Conservation (phyloP, 257 asterid species). For the Paulownia fortunei region DNA sequence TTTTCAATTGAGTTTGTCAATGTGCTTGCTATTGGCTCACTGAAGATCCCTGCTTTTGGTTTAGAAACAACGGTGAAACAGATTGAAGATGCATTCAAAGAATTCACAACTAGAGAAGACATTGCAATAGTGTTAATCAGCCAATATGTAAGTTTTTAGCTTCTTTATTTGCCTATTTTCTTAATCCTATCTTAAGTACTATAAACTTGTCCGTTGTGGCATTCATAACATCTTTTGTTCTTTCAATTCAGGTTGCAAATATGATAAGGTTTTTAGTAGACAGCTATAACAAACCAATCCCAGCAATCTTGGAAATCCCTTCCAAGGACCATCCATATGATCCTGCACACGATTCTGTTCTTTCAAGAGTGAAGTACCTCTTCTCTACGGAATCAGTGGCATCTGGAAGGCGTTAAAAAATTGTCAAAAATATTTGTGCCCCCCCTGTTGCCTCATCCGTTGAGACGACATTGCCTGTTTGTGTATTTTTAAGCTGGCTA, state of each 20-base stretch:
- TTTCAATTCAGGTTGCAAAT: conserved; percentile 71
- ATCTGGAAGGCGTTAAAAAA: conserved; percentile 61
- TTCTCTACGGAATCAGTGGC: conserved; percentile 73
- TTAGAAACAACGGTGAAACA: conserved; percentile 81
- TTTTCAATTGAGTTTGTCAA: neutral
- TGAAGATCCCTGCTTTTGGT: conserved; percentile 28
- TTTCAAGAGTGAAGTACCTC: conserved; percentile 83
- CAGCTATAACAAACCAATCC: conserved; percentile 88
- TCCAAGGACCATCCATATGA: conserved; percentile 96
- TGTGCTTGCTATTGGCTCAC: conserved; percentile 19
- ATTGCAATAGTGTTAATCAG: conserved; percentile 88
- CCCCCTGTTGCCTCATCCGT: conserved; percentile 1
- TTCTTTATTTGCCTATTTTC: conserved; percentile 10
- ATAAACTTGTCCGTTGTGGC: neutral
- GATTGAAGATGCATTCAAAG: conserved; percentile 92
- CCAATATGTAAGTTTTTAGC: conserved; percentile 71
- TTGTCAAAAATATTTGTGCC: neutral
- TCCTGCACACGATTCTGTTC: conserved; percentile 91
- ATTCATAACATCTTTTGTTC: neutral
- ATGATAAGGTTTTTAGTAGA: conserved; percentile 87
- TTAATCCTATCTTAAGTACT: neutral
- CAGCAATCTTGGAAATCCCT: conserved; percentile 94
- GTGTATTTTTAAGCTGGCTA: conserved; percentile 1
- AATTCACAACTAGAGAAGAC: conserved; percentile 87
- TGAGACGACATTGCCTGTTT: neutral